Evolutionary conservation across 176 grass and related monocot species (phyloP).

Genomic region (Areca catechu): DNA sequence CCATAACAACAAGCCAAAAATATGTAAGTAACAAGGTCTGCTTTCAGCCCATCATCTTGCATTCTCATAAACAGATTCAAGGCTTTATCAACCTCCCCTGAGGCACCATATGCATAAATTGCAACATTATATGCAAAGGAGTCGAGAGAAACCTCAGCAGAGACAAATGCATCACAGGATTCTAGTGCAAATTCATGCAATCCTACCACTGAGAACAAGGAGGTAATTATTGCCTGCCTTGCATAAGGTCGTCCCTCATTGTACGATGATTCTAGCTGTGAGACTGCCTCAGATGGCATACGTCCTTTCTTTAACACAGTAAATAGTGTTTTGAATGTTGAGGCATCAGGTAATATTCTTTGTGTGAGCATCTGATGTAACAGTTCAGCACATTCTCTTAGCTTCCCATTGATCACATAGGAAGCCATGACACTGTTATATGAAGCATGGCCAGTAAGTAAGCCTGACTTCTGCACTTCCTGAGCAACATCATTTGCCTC

Average conservation of each 20-base stretch:
- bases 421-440: constrained; percentile 52
- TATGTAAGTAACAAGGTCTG: constrained; percentile 37
- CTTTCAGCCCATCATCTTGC: constrained; percentile 44
- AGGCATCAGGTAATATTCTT: constrained; percentile 39
- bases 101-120: constrained; percentile 47
- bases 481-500: constrained; percentile 36
- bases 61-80: constrained; percentile 50
- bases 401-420: constrained; percentile 35
- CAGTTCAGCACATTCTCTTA: constrained; percentile 51
- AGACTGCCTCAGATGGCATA: constrained; percentile 31
- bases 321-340: constrained; percentile 47
- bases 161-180: constrained; percentile 36
- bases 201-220: constrained; percentile 45
- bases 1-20: constrained; percentile 38
- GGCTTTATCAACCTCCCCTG: constrained; percentile 43
- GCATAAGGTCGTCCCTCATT: constrained; percentile 25
- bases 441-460: constrained; percentile 44
- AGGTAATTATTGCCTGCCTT: constrained; percentile 36
- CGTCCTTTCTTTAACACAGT: constrained; percentile 36
- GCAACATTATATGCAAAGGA: constrained; percentile 47
- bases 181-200: constrained; percentile 41
- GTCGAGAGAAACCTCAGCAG: constrained; percentile 25
- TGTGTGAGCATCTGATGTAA: constrained; percentile 48
- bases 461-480: constrained; percentile 49
- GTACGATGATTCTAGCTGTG: constrained; percentile 48